phyloP scores from a whole-genome alignment of 768 basidiomycete genomes.

The Hygrophorus pudorinus region DNA sequence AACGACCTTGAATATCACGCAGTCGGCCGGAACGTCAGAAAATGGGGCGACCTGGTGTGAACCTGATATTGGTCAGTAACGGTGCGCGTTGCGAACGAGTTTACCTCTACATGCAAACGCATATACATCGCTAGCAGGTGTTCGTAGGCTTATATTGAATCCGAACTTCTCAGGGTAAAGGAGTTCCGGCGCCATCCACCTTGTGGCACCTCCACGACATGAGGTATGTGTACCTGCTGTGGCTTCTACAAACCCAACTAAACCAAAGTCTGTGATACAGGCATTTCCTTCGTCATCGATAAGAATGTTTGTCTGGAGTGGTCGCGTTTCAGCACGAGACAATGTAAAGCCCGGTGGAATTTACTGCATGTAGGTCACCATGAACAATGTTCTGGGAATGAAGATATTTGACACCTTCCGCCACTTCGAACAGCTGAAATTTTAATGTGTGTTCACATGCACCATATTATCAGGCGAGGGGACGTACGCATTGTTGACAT shows the following conservation, averaged over 20 bases:
- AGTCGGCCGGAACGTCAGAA: neutral
- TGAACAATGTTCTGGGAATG: conserved; percentile 14
- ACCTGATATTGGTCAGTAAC: neutral
- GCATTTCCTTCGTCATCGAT: conserved; percentile 13
- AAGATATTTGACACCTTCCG: conserved; percentile 14
- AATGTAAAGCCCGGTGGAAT: neutral
- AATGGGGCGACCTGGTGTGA: conserved; percentile 1
- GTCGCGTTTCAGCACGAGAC: neutral
- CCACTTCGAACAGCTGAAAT: conserved; percentile 11
- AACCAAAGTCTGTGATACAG: conserved; percentile 21
- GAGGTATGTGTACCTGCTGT: conserved; percentile 11
- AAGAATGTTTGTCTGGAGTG: conserved; percentile 16
- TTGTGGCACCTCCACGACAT: conserved; percentile 11
- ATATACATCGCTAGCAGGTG: conserved; percentile 18
- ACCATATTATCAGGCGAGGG: neutral
- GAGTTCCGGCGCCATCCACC: conserved; percentile 24
- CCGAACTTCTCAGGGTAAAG: conserved; percentile 13
- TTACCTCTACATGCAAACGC: conserved; percentile 21
- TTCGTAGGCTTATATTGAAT: conserved; percentile 8
- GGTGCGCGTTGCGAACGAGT: neutral
- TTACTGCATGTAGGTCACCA: conserved; percentile 14
- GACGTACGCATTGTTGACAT: conserved; percentile 9
- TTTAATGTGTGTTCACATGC: neutral
- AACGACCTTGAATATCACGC: conserved; percentile 1
- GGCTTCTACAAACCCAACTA: conserved; percentile 16